Evolutionary conservation across 768 basidiomycete species (phyloP).

Genomic region (Pholiota conissans): DNA sequence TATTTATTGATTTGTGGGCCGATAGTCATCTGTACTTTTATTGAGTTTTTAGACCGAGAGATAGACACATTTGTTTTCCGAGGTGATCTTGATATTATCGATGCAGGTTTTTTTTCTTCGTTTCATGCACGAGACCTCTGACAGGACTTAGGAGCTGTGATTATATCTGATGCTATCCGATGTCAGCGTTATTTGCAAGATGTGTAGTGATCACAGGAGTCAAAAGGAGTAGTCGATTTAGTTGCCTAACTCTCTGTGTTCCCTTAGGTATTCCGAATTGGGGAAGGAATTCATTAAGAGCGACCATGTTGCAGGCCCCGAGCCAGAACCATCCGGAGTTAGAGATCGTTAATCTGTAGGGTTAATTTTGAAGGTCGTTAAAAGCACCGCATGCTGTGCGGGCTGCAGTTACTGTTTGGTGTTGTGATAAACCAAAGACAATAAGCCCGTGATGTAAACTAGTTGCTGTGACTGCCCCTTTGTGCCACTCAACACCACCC

Average conservation of each 20-base stretch:
- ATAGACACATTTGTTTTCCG: not conserved
- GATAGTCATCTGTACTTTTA: not conserved
- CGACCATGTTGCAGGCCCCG: no score
- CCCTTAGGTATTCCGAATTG: no score
- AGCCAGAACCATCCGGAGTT: not conserved
- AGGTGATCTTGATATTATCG: not conserved
- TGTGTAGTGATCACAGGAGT: no score
- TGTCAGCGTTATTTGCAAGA: no score
- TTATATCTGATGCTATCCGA: not conserved
- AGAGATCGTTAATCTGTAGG: not conserved
- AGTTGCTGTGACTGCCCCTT: not conserved
- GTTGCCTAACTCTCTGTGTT: no score
- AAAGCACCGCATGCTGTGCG: not conserved
- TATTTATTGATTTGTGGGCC: slow-evolving; percentile 9
- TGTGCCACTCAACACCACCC: not conserved
- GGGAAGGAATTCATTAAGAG: no score
- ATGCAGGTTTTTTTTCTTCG: not conserved
- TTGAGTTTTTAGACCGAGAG: not conserved
- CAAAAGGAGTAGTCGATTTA: not conserved
- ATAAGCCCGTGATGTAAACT: not conserved
- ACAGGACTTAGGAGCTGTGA: no score
- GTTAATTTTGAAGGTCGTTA: not conserved
- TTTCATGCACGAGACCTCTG: not conserved
- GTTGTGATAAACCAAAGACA: not conserved
- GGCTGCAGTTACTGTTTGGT: not conserved